A percentile compares a stretch with the other conserved stretches of the same genome.
Evolutionary conservation across 148 eudicot genomes (phyloP).

Genomic region (Gaultheria prostrata): DNA sequence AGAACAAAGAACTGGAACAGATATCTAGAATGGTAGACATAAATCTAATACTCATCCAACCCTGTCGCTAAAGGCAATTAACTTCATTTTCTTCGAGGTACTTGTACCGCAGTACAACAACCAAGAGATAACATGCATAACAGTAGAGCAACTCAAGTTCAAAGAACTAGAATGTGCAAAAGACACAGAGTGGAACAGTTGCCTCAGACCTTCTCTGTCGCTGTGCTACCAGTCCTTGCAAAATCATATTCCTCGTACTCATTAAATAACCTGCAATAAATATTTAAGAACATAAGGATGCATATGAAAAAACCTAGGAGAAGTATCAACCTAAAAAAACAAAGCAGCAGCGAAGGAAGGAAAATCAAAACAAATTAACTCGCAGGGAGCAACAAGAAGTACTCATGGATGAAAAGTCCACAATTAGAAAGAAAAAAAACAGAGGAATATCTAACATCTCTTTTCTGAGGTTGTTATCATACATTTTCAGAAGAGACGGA

Average conservation of each 20-base stretch:
- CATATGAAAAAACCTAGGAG: background rate
- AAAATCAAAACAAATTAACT: background rate
- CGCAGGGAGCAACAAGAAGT: background rate
- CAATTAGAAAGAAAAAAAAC: background rate
- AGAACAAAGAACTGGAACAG: background rate
- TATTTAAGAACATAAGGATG: background rate
- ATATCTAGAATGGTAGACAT: background rate
- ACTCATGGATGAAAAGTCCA: background rate
- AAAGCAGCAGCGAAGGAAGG: background rate
- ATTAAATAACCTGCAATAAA: constrained; percentile 54
- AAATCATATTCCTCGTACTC: constrained; percentile 78
- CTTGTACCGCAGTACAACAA: background rate
- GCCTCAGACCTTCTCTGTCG: constrained; percentile 58
- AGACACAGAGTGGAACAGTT: background rate
- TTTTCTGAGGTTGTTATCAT: background rate
- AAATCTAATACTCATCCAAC: background rate
- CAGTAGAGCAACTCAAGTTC: background rate
- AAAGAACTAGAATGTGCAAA: constrained; percentile 2
- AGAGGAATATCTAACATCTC: background rate
- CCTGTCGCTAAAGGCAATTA: background rate
- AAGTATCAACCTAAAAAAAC: background rate
- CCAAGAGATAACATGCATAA: background rate
- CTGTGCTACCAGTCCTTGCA: constrained; percentile 80
- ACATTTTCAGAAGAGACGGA: background rate
- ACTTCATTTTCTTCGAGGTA: background rate